These are phyloP conservation scores for Xerocomus potaroensis DNA, from an alignment of 768 basidiomycete species.

Conservation along the genomic window DNA sequence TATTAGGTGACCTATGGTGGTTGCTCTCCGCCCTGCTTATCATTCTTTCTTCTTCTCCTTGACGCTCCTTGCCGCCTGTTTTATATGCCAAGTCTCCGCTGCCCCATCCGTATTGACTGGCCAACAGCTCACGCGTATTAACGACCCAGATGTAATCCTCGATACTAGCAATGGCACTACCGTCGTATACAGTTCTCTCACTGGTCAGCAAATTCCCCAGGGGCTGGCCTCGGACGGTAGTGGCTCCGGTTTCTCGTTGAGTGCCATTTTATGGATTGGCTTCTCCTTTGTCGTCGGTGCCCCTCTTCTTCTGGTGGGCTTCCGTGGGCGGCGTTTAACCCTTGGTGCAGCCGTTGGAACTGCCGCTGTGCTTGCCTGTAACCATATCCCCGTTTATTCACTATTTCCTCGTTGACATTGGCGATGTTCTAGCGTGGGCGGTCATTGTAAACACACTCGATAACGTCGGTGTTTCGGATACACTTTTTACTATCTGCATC, in stretches of 20 bases:
- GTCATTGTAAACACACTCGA: conserved; percentile 55
- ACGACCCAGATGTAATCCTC: conserved; percentile 30
- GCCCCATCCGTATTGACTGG: conserved; percentile 2
- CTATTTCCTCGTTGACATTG: neutral
- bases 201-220: conserved; percentile 45
- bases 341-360: conserved; percentile 52
- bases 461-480: conserved; percentile 47
- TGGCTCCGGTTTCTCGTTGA: conserved; percentile 43
- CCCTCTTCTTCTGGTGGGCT: conserved; percentile 53
- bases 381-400: conserved; percentile 14
- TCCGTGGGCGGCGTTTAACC: conserved; percentile 54
- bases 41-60: conserved; percentile 17
- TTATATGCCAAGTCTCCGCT: conserved; percentile 9
- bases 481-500: conserved; percentile 45
- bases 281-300: conserved; percentile 49
- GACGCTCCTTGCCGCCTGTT: conserved; percentile 12
- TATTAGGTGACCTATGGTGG: conserved; percentile 24
- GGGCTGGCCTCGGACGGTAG: conserved; percentile 56
- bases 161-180: conserved; percentile 32
- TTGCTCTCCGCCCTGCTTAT: conserved; percentile 11
- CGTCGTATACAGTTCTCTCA: conserved; percentile 42
- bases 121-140: conserved; percentile 20
- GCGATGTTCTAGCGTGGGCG: conserved; percentile 47
- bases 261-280: conserved; percentile 56
- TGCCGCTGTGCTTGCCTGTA: conserved; percentile 45